Evolutionary conservation across 2,329 filamentous ascomycete genomes (phyloP), one percentile per base, ranked within the genome.

Genomic region (Westerdykella ornata): DNA sequence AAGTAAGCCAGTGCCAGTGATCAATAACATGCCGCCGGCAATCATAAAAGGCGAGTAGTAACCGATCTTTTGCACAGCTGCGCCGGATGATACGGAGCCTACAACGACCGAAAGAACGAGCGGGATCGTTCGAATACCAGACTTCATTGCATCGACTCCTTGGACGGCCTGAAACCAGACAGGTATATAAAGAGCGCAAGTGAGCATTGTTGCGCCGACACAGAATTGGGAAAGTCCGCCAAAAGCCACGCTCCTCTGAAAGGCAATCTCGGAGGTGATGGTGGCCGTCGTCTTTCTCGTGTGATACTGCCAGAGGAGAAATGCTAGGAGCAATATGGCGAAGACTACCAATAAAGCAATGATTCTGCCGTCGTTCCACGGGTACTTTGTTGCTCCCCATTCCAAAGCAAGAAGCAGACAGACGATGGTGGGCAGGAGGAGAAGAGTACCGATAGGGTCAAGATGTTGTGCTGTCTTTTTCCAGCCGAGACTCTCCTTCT

Each of bases 11-110:
- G 68, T 54, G 14, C 70, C 70, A 15, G 70, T 56, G 12, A 67
- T 48, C 60, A 70, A 67, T 18, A 71, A 39, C 36, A 68, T 48
- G 1, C 61, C 54, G 1, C 64, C 67, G 2, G 59, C 41, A 31
- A 72, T 66, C 56, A 72, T 66, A 53, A 73, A 73, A 1, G 70
- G 70, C 0, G 68, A 70, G 51, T 73, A 73, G 53, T 72, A 72
- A 15, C 69, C 70, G 5, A 70, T 39, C 2, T 52, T 47, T 14
- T 67, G 65, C 19, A 69, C 60, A 13, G 62, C 12, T 3, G 52
- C 57, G 8, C 67, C 69, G 5, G 47, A 45, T 1, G 59, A 4
- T 14, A 72, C 59, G 16, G 67, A 68, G 18, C 64, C 51, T 26
- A 71, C 42, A 15, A 73, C 68, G 3, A 70, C 58, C 11, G 61